These are phyloP conservation scores for Adiantum capillusveneris DNA, from an alignment of 75 land plant genomes.

Conservation along the genomic window DNA sequence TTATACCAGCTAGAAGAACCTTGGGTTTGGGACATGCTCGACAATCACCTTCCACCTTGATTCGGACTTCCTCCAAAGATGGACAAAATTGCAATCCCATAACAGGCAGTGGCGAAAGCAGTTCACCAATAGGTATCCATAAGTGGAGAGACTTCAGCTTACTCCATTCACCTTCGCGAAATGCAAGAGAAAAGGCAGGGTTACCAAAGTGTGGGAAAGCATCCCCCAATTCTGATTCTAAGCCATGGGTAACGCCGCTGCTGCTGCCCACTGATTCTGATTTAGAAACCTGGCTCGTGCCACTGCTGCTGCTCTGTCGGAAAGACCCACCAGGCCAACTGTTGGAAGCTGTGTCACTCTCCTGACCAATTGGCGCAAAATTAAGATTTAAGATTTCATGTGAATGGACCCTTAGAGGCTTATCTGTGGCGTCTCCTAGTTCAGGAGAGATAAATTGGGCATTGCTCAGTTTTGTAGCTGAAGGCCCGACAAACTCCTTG, in stretches of 20 bases:
- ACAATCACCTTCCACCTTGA: constrained; percentile 86
- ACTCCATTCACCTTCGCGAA: constrained; percentile 36
- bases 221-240: no score
- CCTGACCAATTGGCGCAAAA: no score
- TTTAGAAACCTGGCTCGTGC: not conserved
- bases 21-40: constrained; percentile 41
- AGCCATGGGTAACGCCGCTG: not conserved
- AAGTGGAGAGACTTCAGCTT: constrained; percentile 46
- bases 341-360: no score
- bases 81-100: constrained; percentile 68
- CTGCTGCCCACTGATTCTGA: not conserved
- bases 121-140: constrained; percentile 69
- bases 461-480: not conserved
- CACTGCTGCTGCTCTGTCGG: no score
- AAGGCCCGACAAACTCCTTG: not conserved
- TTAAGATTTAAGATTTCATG: no score
- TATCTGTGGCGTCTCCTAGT: no score
- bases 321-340: no score
- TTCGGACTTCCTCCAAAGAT: constrained; percentile 43
- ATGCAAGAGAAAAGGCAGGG: constrained; percentile 4
- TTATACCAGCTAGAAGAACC: constrained; percentile 44
- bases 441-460: no score
- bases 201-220: no score
- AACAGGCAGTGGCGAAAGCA: constrained; percentile 39
- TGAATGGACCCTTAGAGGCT: no score